Evolutionary conservation across 179 eudicot species (phyloP).

Genomic region (Nepenthes alata): DNA sequence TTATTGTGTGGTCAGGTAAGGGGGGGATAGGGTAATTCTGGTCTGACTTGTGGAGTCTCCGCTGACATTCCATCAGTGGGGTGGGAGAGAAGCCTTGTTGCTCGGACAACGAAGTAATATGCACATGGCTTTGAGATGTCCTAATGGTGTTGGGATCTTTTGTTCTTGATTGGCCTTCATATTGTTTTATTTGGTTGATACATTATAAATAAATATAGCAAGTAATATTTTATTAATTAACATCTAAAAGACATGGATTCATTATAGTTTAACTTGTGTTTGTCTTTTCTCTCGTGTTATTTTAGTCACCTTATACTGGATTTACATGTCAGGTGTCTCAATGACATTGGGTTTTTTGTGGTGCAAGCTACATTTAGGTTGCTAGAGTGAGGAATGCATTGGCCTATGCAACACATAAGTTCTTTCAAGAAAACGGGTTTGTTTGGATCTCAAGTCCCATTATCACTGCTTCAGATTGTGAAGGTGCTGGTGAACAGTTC

Average conservation of each 20-base stretch:
- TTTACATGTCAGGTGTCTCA: constrained; percentile 5
- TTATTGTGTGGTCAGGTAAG: too few relatives aligned
- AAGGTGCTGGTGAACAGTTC: constrained; percentile 99
- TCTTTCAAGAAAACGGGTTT: constrained; percentile 95
- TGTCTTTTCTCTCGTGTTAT: background rate
- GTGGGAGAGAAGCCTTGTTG: too few relatives aligned
- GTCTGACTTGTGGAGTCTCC: too few relatives aligned
- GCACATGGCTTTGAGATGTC: background rate
- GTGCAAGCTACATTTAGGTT: constrained; percentile 51
- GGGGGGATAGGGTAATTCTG: too few relatives aligned
- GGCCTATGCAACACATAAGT: constrained; percentile 87
- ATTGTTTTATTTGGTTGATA: too few relatives aligned
- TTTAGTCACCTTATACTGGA: background rate
- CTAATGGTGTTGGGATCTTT: background rate
- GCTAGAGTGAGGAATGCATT: constrained; percentile 94
- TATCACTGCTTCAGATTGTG: constrained; percentile 94
- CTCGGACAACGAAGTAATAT: too few relatives aligned
- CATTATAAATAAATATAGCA: too few relatives aligned
- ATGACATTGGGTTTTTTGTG: constrained; percentile 10
- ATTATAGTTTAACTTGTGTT: too few relatives aligned
- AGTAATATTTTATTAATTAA: too few relatives aligned
- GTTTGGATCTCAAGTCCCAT: constrained; percentile 98
- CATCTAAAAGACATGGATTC: too few relatives aligned
- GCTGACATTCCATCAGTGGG: too few relatives aligned
- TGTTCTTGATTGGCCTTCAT: too few relatives aligned